Evolutionary conservation across 2,329 filamentous ascomycete genomes (phyloP).

Genomic region (Ophiostoma ulmi): DNA sequence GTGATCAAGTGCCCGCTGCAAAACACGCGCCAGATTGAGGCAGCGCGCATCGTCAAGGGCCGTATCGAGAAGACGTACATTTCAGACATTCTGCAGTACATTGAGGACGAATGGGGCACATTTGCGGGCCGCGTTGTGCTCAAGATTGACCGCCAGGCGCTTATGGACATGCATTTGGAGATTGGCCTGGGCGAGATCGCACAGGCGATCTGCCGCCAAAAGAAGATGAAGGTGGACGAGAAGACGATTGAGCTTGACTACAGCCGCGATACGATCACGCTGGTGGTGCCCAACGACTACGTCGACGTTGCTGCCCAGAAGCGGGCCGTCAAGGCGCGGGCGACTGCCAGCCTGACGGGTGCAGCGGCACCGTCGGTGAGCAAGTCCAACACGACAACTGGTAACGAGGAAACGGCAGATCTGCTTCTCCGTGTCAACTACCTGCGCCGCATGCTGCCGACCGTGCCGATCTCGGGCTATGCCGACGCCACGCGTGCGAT

Average conservation of each 20-base stretch:
- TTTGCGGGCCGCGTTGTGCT: conserved; percentile 72
- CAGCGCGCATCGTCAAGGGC: conserved; percentile 85
- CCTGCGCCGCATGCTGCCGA: conserved; percentile 73
- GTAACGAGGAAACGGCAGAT: conserved; percentile 50
- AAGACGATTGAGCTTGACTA: conserved; percentile 58
- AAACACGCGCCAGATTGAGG: conserved; percentile 67
- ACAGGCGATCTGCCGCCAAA: conserved; percentile 69
- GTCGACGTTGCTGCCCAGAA: conserved; percentile 47
- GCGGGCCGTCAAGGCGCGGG: conserved; percentile 44
- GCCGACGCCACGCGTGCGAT: conserved; percentile 80
- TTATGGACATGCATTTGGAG: conserved; percentile 76
- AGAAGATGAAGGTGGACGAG: conserved; percentile 69
- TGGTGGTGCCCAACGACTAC: conserved; percentile 58
- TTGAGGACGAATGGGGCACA: conserved; percentile 85
- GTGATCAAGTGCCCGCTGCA: conserved; percentile 83
- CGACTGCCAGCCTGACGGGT: conserved; percentile 39
- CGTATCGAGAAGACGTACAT: conserved; percentile 94
- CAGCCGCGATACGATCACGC: conserved; percentile 60
- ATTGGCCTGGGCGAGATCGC: conserved; percentile 69
- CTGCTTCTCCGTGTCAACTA: conserved; percentile 76
- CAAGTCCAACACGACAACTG: conserved; percentile 38
- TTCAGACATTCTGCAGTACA: conserved; percentile 69
- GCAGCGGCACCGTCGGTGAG: conserved; percentile 29
- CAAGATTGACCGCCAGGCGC: conserved; percentile 71
- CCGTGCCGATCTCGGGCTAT: conserved; percentile 85